phyloP scores from a whole-genome alignment of 805 yeast species.

The Wickerhamomyces chambardii region DNA sequence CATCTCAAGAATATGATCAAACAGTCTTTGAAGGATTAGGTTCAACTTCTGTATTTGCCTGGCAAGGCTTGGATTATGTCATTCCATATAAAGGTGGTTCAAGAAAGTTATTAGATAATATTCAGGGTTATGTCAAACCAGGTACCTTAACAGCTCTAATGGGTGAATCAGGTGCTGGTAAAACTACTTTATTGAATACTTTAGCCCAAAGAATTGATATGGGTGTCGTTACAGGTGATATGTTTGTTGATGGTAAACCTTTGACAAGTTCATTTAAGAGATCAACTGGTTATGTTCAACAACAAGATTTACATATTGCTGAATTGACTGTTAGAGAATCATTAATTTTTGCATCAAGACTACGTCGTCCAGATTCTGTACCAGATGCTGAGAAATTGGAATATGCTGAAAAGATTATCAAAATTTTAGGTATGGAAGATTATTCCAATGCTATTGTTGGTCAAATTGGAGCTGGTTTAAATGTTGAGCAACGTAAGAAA shows the following conservation, averaged over 20 bases:
- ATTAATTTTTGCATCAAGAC: slow-evolving; percentile 37
- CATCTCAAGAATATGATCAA: slow-evolving; percentile 27
- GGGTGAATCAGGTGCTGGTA: slow-evolving; percentile 64
- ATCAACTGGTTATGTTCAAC: slow-evolving; percentile 51
- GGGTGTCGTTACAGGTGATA: slow-evolving; percentile 50
- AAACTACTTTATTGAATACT: slow-evolving; percentile 45
- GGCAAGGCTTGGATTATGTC: slow-evolving; percentile 24
- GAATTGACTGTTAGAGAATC: slow-evolving; percentile 46
- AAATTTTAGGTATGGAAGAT: slow-evolving; percentile 38
- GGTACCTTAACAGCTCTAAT: slow-evolving; percentile 49
- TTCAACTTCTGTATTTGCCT: slow-evolving; percentile 20
- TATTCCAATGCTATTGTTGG: slow-evolving; percentile 30
- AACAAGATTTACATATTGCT: slow-evolving; percentile 46
- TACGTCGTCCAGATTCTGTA: slow-evolving; percentile 38
- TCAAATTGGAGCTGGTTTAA: slow-evolving; percentile 39
- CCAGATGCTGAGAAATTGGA: slow-evolving; percentile 31
- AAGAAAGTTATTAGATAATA: slow-evolving; percentile 40
- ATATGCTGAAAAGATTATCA: slow-evolving; percentile 29
- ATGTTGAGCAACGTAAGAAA: slow-evolving; percentile 44
- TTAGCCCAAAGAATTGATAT: slow-evolving; percentile 40
- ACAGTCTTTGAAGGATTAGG: slow-evolving; percentile 16
- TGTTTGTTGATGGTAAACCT: slow-evolving; percentile 45
- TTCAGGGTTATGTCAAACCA: slow-evolving; percentile 62
- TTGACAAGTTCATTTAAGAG: slow-evolving; percentile 43
- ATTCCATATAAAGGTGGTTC: slow-evolving; percentile 21